phyloP scores from a whole-genome alignment of 2,329 filamentous ascomycete species.

The Diaporthe velutina region DNA sequence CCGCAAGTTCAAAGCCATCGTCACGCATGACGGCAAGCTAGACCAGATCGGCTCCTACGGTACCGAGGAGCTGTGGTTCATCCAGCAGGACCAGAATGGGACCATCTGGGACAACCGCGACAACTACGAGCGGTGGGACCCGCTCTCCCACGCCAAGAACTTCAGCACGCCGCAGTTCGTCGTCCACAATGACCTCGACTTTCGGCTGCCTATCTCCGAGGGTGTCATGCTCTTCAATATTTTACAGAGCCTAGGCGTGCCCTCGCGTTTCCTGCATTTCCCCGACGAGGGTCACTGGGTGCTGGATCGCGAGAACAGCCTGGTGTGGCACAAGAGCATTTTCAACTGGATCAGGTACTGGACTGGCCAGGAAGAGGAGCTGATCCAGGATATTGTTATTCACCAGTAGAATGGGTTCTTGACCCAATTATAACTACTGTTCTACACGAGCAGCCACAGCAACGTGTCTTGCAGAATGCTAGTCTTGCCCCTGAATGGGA shows the following conservation, averaged over 20 bases:
- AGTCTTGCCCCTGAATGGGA: neutral
- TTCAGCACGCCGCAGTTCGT: slow-evolving; percentile 79
- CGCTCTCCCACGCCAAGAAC: slow-evolving; percentile 61
- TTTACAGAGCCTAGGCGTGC: slow-evolving; percentile 73
- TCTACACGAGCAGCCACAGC: neutral
- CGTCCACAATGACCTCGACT: slow-evolving; percentile 78
- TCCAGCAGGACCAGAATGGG: slow-evolving; percentile 61
- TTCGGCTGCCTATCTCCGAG: slow-evolving; percentile 75
- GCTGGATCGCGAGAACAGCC: slow-evolving; percentile 75
- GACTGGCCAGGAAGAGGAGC: slow-evolving; percentile 19
- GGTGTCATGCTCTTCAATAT: slow-evolving; percentile 78
- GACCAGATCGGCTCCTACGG: slow-evolving; percentile 47
- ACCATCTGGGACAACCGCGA: slow-evolving; percentile 51
- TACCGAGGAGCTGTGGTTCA: slow-evolving; percentile 52
- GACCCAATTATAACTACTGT: neutral
- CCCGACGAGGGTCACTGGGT: slow-evolving; percentile 83
- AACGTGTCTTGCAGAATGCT: neutral
- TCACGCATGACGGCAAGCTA: slow-evolving; percentile 64
- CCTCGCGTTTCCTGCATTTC: slow-evolving; percentile 76
- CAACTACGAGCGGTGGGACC: slow-evolving; percentile 60
- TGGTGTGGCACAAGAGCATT: slow-evolving; percentile 78
- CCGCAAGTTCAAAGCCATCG: slow-evolving; percentile 68
- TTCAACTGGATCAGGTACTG: slow-evolving; percentile 76
- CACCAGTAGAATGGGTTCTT: neutral
- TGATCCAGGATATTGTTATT: slow-evolving; percentile 26